These are phyloP conservation scores for Xerophyta viscosa DNA, from an alignment of 106 monocot species.

Conservation along the genomic window DNA sequence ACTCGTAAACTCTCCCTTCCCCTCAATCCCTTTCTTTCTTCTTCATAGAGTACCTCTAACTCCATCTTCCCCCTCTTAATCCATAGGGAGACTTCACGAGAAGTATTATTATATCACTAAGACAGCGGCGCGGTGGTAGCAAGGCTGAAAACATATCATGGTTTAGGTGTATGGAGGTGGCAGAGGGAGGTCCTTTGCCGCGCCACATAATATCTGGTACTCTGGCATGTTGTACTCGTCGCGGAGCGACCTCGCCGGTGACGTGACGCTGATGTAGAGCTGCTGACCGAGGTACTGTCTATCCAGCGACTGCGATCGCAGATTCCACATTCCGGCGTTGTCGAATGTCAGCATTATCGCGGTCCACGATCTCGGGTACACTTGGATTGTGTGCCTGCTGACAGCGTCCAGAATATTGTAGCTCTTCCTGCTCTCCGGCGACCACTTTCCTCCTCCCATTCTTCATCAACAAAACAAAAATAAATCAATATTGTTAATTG, in stretches of 20 bases:
- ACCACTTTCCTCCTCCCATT: conserved; percentile 49
- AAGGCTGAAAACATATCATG: no score
- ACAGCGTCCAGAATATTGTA: conserved; percentile 62
- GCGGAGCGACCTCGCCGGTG: conserved; percentile 11
- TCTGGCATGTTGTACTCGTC: conserved; percentile 16
- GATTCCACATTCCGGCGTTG: conserved; percentile 64
- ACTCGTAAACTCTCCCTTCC: neutral
- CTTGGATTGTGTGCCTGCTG: conserved; percentile 56
- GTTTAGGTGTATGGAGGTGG: conserved; percentile 12
- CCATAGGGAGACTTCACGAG: no score
- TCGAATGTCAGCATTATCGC: conserved; percentile 58
- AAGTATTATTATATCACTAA: no score
- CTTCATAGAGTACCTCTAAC: neutral
- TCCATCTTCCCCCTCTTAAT: no score
- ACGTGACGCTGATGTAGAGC: conserved; percentile 40
- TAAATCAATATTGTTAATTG: neutral
- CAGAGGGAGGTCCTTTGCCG: conserved; percentile 2
- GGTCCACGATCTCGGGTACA: conserved; percentile 54
- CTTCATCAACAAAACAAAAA: conserved; percentile 8
- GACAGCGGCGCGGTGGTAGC: neutral
- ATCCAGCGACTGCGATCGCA: conserved; percentile 43
- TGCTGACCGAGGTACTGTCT: conserved; percentile 39
- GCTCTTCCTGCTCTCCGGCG: conserved; percentile 26
- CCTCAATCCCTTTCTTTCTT: neutral
- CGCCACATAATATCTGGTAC: conserved; percentile 10